Evolutionary conservation across 2,329 filamentous ascomycete genomes (phyloP).

Genomic region (Ophiocordyceps australis): DNA sequence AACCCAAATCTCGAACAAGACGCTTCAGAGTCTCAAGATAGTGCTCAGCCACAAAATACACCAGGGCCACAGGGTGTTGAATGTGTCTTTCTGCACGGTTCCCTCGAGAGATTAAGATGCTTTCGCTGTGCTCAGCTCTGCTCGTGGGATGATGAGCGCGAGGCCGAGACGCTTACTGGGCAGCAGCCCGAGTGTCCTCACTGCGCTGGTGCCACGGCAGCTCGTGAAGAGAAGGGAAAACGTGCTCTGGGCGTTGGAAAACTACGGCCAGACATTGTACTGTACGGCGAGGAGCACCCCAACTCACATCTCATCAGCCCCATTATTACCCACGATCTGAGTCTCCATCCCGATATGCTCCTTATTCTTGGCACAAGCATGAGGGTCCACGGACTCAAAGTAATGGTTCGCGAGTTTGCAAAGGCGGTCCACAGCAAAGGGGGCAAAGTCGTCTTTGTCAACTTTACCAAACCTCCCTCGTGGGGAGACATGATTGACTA

Average conservation of each 20-base stretch:
- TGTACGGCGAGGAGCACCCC: slow-evolving; percentile 59
- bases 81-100: slow-evolving; percentile 55
- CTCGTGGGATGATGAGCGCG: slow-evolving; percentile 40
- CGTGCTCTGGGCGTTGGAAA: slow-evolving; percentile 49
- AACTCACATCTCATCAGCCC: slow-evolving; percentile 48
- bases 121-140: slow-evolving; percentile 39
- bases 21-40: slow-evolving; percentile 10
- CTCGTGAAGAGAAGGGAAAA: slow-evolving; percentile 46
- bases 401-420: slow-evolving; percentile 53
- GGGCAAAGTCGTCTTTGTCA: slow-evolving; percentile 55
- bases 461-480: slow-evolving; percentile 49
- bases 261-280: slow-evolving; percentile 52
- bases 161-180: slow-evolving; percentile 39
- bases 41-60: too few species aligned
- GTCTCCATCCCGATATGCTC: slow-evolving; percentile 45
- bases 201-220: slow-evolving; percentile 43
- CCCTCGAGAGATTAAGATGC: slow-evolving; percentile 45
- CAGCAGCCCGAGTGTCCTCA: slow-evolving; percentile 49
- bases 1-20: slow-evolving; percentile 6
- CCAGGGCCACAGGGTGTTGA: too few species aligned
- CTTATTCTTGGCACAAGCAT: slow-evolving; percentile 56
- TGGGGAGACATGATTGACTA: slow-evolving; percentile 61
- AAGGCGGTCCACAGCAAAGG: slow-evolving; percentile 50
- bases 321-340: slow-evolving; percentile 49
- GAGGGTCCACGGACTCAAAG: slow-evolving; percentile 52